Evolutionary conservation across 2,329 filamentous ascomycete genomes (phyloP).

Genomic region (Chaetomium sp.): DNA sequence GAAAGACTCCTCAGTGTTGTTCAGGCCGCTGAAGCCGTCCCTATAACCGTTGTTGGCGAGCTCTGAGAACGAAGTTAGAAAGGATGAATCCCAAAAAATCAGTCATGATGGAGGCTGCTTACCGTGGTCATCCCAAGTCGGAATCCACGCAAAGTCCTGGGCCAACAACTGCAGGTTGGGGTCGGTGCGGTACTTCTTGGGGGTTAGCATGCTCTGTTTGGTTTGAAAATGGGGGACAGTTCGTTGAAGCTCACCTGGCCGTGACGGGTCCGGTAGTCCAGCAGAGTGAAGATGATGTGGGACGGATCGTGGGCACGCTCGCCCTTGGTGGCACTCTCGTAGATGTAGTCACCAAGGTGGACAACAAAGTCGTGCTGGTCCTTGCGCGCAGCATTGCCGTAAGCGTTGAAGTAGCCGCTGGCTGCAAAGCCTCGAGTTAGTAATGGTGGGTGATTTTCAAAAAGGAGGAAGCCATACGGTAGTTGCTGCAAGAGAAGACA

Average conservation of each 20-base stretch:
- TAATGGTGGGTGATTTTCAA: constrained; percentile 21
- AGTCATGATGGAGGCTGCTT: neutral
- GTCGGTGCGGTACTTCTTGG: constrained; percentile 49
- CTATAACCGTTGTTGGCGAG: constrained; percentile 57
- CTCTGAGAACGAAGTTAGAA: neutral
- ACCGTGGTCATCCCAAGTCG: constrained; percentile 56
- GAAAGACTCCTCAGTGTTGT: constrained; percentile 64
- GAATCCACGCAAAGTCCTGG: constrained; percentile 54
- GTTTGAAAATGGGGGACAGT: neutral
- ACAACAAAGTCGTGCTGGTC: constrained; percentile 54
- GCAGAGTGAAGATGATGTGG: constrained; percentile 36
- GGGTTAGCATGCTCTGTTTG: constrained; percentile 25
- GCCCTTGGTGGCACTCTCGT: constrained; percentile 41
- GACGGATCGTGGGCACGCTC: constrained; percentile 33
- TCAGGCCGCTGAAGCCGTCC: constrained; percentile 53
- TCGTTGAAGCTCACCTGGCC: constrained; percentile 7
- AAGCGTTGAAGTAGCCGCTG: constrained; percentile 54
- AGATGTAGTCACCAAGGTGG: constrained; percentile 53
- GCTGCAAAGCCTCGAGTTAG: constrained; percentile 26
- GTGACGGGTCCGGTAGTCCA: constrained; percentile 44
- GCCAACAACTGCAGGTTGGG: constrained; percentile 49
- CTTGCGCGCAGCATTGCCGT: constrained; percentile 52
- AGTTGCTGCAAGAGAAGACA: constrained; percentile 67
- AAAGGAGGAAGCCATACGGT: constrained; percentile 36
- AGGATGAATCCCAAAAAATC: neutral